Evolutionary conservation across 495 filamentous ascomycete species (phyloP), one percentile per base, ranked within the genome.

Genomic region (Penicillium pulvis): DNA sequence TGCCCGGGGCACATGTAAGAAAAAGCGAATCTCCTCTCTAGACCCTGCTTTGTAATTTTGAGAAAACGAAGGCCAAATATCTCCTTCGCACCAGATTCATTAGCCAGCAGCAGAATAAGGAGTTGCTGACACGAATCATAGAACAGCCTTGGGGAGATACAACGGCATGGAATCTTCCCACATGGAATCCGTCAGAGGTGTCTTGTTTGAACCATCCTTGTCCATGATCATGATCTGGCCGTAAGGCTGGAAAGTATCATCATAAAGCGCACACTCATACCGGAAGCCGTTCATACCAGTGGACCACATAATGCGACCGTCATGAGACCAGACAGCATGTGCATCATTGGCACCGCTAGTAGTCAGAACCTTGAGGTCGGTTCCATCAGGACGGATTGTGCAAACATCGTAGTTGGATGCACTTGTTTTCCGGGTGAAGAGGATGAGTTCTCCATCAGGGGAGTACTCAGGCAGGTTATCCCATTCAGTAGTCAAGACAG

Each of bases 241-340:
- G 35, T 74, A 72, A 4, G 68, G 69, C 68, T 75, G 69, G 51
- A 72, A 74, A 9, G 71, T 74, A 11, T 69, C 30, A 43, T 74
- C 73, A 26, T 69, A 75, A 11, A 74, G 51, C 1, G 63, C 60
- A 20, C 61, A 64, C 57, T 75, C 71, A 50, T 71, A 62, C 48
- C 68, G 63, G 57, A 73, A 74, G 0, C 72, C 71, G 23, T 60
- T 72, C 71, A 72, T 72, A 5, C 69, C 69, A 14, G 62, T 67
- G 1, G 63, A 66, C 48, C 62, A 75, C 53, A 70, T 43, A 17
- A 75, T 75, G 46, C 69, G 71, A 11, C 72, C 69, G 51, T 75
- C 72, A 9, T 62, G 54, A 9, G 65, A 62, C 76, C 77, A 80
- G 0, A 75, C 71, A 10, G 75, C 75, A 59, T 76, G 75, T 0